Evolutionary conservation across 1,284 basidiomycete species (phyloP).

Genomic region (Cerioporus squamosus): DNA sequence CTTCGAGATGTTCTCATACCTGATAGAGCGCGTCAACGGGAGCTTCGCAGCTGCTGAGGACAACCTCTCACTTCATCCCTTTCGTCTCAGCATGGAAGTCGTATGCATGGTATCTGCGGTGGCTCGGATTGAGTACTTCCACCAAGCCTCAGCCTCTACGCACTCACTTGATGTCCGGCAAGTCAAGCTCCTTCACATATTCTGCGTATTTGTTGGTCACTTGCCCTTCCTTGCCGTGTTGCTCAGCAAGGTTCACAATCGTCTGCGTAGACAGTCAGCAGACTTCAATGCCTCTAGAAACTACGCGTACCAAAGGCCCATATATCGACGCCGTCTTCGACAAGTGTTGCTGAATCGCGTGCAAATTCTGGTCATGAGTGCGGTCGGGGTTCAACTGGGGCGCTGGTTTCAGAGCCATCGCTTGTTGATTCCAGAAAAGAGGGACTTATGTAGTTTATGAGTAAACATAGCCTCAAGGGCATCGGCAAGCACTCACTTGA

Average conservation of each 20-base stretch:
- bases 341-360: constrained; percentile 79
- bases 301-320: constrained; percentile 68
- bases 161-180: constrained; percentile 68
- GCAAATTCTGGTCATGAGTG: constrained; percentile 74
- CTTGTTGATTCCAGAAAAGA: constrained; percentile 88
- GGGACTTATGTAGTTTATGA: constrained; percentile 60
- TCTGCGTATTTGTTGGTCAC: constrained; percentile 83
- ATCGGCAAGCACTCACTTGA: constrained; percentile 61
- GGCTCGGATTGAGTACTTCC: background rate
- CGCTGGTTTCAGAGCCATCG: constrained; percentile 86
- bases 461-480: constrained; percentile 4
- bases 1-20: constrained; percentile 89
- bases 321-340: constrained; percentile 70
- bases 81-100: constrained; percentile 92
- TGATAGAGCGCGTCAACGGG: constrained; percentile 31
- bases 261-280: constrained; percentile 49
- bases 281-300: background rate
- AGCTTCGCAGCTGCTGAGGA: background rate
- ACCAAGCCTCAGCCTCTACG: background rate
- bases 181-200: constrained; percentile 62
- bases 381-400: constrained; percentile 78
- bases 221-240: constrained; percentile 84
- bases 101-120: constrained; percentile 64
- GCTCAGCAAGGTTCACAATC: constrained; percentile 89
- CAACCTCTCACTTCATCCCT: constrained; percentile 81